Conservation (phyloP, 306 rosid species). For the Ziziphus jujuba region DNA sequence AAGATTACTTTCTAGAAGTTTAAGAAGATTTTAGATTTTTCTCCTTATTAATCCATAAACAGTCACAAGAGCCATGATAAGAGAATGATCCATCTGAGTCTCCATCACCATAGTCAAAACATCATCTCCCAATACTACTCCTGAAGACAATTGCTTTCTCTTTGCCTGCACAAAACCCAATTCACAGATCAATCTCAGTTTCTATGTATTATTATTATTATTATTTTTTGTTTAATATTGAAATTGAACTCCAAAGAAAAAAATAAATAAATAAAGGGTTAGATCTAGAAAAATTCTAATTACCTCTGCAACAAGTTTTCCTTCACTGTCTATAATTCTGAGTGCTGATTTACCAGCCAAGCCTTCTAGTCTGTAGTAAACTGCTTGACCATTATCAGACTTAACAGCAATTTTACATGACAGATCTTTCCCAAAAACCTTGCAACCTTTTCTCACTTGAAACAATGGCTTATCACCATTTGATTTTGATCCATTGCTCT, state of each 20-base stretch:
- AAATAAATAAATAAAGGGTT: neutral
- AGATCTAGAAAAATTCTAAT: neutral
- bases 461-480: conserved; percentile 20
- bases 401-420: conserved; percentile 14
- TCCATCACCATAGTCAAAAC: conserved; percentile 37
- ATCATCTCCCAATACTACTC: conserved; percentile 39
- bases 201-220: neutral
- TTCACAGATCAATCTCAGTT: conserved; percentile 1
- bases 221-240: too few species aligned
- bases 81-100: conserved; percentile 32
- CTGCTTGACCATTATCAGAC: conserved; percentile 1
- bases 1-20: neutral
- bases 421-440: conserved; percentile 5
- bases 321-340: conserved; percentile 18
- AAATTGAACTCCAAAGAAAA: neutral
- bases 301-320: conserved; percentile 29
- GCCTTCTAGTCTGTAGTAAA: conserved; percentile 27
- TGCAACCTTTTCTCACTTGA: conserved; percentile 22
- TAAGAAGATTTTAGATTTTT: conserved; percentile 26
- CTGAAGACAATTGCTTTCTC: conserved; percentile 21
- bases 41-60: conserved; percentile 31
- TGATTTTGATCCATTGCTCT: conserved; percentile 1
- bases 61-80: conserved; percentile 47
- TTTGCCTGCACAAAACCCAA: conserved; percentile 19
- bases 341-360: conserved; percentile 28